phyloP scores from a whole-genome alignment of 306 rosid genomes.

The Vachellia pachyceras region DNA sequence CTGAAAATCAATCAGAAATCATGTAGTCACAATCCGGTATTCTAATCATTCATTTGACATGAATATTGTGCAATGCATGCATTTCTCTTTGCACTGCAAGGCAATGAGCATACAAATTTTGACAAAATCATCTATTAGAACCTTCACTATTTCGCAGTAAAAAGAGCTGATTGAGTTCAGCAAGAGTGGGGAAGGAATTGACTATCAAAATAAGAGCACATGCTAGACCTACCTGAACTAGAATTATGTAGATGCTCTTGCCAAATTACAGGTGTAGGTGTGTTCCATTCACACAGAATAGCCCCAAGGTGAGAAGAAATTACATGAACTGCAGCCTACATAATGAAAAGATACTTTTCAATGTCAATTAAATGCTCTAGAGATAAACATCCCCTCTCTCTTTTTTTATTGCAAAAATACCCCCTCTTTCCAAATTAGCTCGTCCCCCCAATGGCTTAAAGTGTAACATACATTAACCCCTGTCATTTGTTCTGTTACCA shows the following conservation, averaged over 20 bases:
- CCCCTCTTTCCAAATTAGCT: no score
- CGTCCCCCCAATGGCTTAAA: no score
- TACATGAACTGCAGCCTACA: constrained; percentile 71
- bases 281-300: constrained; percentile 76
- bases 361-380: constrained; percentile 7
- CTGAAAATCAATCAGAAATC: constrained; percentile 50
- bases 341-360: constrained; percentile 30
- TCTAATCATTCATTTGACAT: constrained; percentile 11
- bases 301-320: constrained; percentile 85
- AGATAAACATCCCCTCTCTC: not conserved
- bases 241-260: constrained; percentile 83
- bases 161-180: constrained; percentile 25
- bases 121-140: constrained; percentile 22
- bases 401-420: no score
- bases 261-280: constrained; percentile 94
- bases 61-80: not conserved
- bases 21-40: constrained; percentile 28
- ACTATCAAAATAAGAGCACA: constrained; percentile 21
- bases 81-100: constrained; percentile 30
- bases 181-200: not conserved
- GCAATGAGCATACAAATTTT: constrained; percentile 17
- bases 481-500: no score
- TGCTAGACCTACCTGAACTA: constrained; percentile 60
- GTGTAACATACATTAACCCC: no score
- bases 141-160: constrained; percentile 23